These are phyloP conservation scores for Powellomyces hirtus DNA, from an alignment of 192 early-diverging fungal genomes.

Conservation along the genomic window DNA sequence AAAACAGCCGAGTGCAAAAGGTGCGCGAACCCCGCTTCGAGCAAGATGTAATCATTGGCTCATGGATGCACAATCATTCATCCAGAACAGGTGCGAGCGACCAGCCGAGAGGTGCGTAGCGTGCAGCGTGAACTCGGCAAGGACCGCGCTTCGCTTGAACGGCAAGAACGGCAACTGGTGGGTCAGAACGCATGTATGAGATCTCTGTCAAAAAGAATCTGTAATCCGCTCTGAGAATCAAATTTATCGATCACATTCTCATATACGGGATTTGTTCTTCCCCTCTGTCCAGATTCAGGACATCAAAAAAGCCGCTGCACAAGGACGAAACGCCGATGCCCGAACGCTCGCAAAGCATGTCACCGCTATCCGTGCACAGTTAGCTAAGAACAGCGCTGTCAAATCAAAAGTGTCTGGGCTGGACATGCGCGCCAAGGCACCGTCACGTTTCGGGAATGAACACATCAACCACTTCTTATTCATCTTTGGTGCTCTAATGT, in stretches of 20 bases:
- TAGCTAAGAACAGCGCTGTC: slow-evolving; percentile 21
- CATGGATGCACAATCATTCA: background rate
- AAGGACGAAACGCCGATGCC: slow-evolving; percentile 31
- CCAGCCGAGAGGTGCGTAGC: background rate
- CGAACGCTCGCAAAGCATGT: slow-evolving; percentile 31
- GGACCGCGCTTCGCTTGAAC: slow-evolving; percentile 29
- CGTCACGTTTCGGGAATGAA: background rate
- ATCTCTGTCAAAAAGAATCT: too few relatives aligned
- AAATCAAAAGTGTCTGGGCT: background rate
- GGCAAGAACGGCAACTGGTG: slow-evolving; percentile 36
- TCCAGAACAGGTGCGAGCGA: slow-evolving; percentile 8
- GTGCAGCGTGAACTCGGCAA: slow-evolving; percentile 19
- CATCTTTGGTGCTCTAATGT: background rate
- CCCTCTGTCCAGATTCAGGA: slow-evolving; percentile 13
- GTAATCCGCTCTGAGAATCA: too few relatives aligned
- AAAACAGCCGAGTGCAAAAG: slow-evolving; percentile 6
- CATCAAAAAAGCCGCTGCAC: slow-evolving; percentile 36
- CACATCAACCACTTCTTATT: background rate
- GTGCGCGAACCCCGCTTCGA: background rate
- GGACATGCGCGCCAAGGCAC: background rate
- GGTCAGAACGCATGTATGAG: too few relatives aligned
- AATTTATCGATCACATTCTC: too few relatives aligned
- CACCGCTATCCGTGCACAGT: slow-evolving; percentile 21
- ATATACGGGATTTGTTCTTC: background rate
- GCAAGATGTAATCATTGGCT: background rate